Percentiles rank a stretch among this genome's conserved stretches.
phyloP scores from a whole-genome alignment of 129 eudicot species.

The Ambrosia artemisiifolia region DNA sequence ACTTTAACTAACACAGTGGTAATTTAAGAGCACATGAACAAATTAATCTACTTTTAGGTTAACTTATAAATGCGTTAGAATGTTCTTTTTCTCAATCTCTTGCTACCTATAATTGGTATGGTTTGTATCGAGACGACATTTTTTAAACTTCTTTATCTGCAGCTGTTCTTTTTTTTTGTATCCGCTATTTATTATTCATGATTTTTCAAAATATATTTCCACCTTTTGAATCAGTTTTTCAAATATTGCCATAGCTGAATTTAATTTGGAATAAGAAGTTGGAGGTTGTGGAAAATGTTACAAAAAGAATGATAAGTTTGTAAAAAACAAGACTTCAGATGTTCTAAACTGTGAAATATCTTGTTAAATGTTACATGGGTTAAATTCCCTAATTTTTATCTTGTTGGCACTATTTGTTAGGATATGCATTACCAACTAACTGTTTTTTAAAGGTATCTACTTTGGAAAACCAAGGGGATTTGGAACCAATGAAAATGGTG shows the following conservation, averaged over 20 bases:
- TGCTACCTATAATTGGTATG: neutral
- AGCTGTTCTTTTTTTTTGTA: neutral
- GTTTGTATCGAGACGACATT: neutral
- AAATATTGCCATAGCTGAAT: neutral
- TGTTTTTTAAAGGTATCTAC: constrained; percentile 60
- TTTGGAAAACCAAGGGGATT: constrained; percentile 99
- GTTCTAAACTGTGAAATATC: neutral
- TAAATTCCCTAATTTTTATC: neutral
- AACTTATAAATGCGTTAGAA: neutral
- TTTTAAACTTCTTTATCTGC: neutral
- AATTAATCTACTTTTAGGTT: neutral
- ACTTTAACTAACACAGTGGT: neutral
- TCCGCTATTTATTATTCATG: neutral
- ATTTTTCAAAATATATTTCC: neutral
- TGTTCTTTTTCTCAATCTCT: neutral
- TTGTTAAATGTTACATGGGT: neutral
- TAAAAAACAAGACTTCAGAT: neutral
- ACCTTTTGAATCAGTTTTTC: neutral
- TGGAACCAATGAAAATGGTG: constrained; percentile 73
- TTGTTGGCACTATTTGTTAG: neutral
- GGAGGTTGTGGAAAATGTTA: neutral
- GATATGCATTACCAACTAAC: neutral
- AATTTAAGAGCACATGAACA: constrained; percentile 9
- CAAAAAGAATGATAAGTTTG: neutral
- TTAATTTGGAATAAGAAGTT: neutral